Percentiles rank a stretch among this genome's conserved stretches.
These are phyloP conservation scores for Aspergillus indologenus DNA, from an alignment of 495 filamentous ascomycete species.

Conservation along the genomic window DNA sequence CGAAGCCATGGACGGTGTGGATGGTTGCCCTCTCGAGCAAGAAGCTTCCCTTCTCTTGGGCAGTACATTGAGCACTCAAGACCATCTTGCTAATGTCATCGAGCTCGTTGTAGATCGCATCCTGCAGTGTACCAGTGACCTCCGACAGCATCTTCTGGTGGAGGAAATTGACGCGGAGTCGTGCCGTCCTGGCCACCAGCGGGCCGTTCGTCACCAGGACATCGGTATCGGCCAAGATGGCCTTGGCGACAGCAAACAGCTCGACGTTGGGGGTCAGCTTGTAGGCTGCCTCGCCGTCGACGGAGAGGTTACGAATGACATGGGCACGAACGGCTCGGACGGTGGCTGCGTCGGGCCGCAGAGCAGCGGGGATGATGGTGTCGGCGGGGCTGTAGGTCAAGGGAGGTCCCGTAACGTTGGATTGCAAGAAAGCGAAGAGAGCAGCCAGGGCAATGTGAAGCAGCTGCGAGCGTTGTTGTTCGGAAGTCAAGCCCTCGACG, in stretches of 20 bases:
- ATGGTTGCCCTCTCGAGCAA: slow-evolving; percentile 79
- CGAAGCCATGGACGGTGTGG: slow-evolving; percentile 80
- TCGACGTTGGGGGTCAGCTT: slow-evolving; percentile 78
- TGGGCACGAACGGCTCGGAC: slow-evolving; percentile 41
- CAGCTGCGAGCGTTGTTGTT: slow-evolving; percentile 41
- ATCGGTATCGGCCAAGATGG: slow-evolving; percentile 55
- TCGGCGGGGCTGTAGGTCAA: slow-evolving; percentile 54
- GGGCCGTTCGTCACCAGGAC: slow-evolving; percentile 43
- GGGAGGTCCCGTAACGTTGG: slow-evolving; percentile 86
- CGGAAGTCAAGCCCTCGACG: slow-evolving; percentile 24
- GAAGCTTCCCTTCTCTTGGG: slow-evolving; percentile 56
- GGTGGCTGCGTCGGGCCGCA: slow-evolving; percentile 27
- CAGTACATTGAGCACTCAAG: slow-evolving; percentile 29
- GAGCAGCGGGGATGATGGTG: slow-evolving; percentile 50
- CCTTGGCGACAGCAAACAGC: slow-evolving; percentile 72
- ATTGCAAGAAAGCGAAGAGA: slow-evolving; percentile 81
- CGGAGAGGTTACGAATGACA: slow-evolving; percentile 62
- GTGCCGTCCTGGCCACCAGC: slow-evolving; percentile 37
- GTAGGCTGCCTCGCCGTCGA: slow-evolving; percentile 86
- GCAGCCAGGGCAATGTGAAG: slow-evolving; percentile 66
- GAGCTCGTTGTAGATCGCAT: slow-evolving; percentile 52
- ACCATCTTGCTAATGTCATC: slow-evolving; percentile 43
- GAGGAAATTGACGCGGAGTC: slow-evolving; percentile 72
- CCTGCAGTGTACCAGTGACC: slow-evolving; percentile 62
- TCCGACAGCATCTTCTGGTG: slow-evolving; percentile 88